Percentiles rank a stretch among this genome's conserved stretches.
Evolutionary conservation across 1,284 basidiomycete genomes (phyloP).

Genomic region (Ustilago bromivora): DNA sequence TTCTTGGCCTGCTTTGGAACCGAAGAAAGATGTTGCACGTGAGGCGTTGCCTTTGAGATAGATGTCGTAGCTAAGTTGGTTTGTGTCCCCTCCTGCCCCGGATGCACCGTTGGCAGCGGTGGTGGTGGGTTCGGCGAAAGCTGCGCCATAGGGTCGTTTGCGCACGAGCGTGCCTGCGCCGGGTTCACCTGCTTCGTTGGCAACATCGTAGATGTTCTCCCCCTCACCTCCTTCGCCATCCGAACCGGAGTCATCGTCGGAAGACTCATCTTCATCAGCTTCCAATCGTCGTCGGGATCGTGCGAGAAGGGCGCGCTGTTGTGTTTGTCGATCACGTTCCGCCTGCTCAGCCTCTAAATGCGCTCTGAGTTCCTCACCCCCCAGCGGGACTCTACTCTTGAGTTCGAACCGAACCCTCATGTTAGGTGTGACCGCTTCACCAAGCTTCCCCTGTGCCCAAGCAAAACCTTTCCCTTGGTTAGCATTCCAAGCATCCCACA

Average conservation of each 20-base stretch:
- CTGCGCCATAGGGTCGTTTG: constrained; percentile 36
- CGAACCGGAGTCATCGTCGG: constrained; percentile 73
- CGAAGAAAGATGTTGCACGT: constrained; percentile 83
- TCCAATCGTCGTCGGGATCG: constrained; percentile 90
- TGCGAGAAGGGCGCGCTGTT: constrained; percentile 81
- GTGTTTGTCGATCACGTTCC: constrained; percentile 86
- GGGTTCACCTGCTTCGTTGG: constrained; percentile 19
- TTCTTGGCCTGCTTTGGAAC: constrained; percentile 66
- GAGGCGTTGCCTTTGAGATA: constrained; percentile 94
- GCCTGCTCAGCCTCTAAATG: constrained; percentile 82
- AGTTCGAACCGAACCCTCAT: constrained; percentile 73
- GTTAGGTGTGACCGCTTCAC: constrained; percentile 75
- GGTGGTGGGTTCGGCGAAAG: constrained; percentile 27
- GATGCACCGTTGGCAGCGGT: constrained; percentile 73
- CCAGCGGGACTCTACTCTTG: constrained; percentile 80
- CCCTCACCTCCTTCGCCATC: constrained; percentile 76
- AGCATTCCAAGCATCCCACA: constrained; percentile 88
- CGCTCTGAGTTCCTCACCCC: constrained; percentile 80
- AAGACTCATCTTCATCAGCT: constrained; percentile 74
- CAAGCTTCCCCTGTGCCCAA: constrained; percentile 89
- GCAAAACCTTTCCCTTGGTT: constrained; percentile 80
- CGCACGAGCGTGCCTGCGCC: constrained; percentile 14
- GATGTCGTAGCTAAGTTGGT: constrained; percentile 88
- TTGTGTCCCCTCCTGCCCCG: constrained; percentile 73
- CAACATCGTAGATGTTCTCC: constrained; percentile 70